Evolutionary conservation across 768 basidiomycete species (phyloP).

Genomic region (Tylopilus vinaceipallidus): DNA sequence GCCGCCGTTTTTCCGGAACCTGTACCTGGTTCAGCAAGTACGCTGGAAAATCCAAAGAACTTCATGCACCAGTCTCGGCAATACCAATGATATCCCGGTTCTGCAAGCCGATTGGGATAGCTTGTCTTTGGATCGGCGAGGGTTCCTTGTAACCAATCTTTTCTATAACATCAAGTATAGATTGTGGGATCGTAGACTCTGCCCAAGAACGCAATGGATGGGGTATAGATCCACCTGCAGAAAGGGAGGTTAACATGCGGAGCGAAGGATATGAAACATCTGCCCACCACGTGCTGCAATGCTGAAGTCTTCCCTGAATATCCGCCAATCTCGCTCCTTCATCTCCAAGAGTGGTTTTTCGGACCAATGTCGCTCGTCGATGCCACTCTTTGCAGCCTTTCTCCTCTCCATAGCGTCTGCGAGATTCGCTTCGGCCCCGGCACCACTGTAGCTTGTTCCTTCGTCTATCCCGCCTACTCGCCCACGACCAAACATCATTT

Average conservation of each 20-base stretch:
- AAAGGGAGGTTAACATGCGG: not conserved
- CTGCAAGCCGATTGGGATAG: constrained; percentile 97
- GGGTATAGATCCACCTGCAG: constrained; percentile 84
- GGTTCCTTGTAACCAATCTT: constrained; percentile 96
- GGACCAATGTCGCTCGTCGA: constrained; percentile 97
- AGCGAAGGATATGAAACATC: not conserved
- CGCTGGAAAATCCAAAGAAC: not conserved
- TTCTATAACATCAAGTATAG: constrained; percentile 82
- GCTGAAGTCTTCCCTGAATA: constrained; percentile 97
- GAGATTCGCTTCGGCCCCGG: constrained; percentile 49
- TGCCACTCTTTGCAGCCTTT: constrained; percentile 73
- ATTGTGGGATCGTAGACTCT: constrained; percentile 79
- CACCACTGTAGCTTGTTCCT: constrained; percentile 38
- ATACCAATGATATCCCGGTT: constrained; percentile 98
- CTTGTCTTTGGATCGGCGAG: constrained; percentile 94
- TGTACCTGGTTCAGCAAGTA: constrained; percentile 28
- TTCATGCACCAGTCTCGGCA: constrained; percentile 84
- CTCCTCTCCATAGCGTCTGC: constrained; percentile 83
- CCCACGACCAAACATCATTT: constrained; percentile 87
- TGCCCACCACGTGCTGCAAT: constrained; percentile 82
- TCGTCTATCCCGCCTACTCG: constrained; percentile 87
- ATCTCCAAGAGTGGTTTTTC: constrained; percentile 91
- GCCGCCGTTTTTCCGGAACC: constrained; percentile 99
- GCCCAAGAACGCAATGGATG: constrained; percentile 91
- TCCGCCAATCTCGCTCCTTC: constrained; percentile 97